Evolutionary conservation across 106 monocot species (phyloP), one percentile per base, ranked within the genome.

Genomic region (Dendrobium chrysotoxum): DNA sequence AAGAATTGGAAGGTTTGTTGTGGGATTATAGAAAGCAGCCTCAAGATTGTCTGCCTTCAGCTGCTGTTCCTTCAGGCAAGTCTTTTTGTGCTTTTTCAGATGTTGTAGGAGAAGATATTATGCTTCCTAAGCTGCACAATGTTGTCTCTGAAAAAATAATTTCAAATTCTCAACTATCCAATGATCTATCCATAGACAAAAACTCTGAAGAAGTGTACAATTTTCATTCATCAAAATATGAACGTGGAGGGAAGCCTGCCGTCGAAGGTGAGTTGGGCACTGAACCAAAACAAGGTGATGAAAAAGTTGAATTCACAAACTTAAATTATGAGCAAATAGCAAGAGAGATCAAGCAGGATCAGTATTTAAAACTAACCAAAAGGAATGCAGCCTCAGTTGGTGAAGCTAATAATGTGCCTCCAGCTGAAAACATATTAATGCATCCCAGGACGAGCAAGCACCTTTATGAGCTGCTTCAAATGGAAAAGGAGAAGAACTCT

Each of bases 381-480:
- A 53, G 25, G 4, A 64, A 81, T 78, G 28, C 2, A 21, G 78
- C 65, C 40, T 31, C 44, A 39, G 66, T 17, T 41, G 77, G 41
- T n/a, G 74, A 21, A 72, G 31, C 31, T 75, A 41, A 25, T 57
- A 58, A 20, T 74, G 3, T 44, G 7, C 47, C 13, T 31, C 74
- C 77, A 73, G 54, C 35, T 55, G 57, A 45, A 4, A 86, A 73
- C 47, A 53, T 79, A 58, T 26, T 41, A 25, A 80, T 75, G 1
- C 78, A 78, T 31, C 65, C 47, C 20, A 89, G 82, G 80, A 94
- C 82, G 82, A 91, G 92, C 86, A 87, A 84, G 84, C 82, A 92
- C 15, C 94, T 98, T 72, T 98, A 82, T 76, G 97, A 98, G 85
- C 89, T 98, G 28, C 92, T 98, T 81, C 89, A 92, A 86, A 88